phyloP scores from a whole-genome alignment of 371 early-diverging fungal genomes.

The Dichotomocladium elegans region DNA sequence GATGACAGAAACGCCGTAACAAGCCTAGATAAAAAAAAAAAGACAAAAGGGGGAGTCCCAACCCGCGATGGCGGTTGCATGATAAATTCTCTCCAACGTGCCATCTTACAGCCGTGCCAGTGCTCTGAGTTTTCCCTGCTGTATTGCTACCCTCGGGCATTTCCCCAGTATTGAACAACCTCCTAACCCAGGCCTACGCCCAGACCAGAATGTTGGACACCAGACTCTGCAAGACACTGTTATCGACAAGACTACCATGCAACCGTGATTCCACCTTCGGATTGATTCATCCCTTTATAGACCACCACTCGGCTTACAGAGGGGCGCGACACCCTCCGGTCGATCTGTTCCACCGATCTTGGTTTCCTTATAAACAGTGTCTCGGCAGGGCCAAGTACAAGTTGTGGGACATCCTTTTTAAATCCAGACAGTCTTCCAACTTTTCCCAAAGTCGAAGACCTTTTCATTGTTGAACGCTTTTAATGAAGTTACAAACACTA shows the following conservation, averaged over 20 bases:
- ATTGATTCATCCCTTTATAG: constrained; percentile 45
- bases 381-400: too few relatives aligned
- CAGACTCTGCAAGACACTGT: constrained; percentile 29
- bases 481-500: too few relatives aligned
- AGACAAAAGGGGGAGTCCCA: constrained; percentile 43
- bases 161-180: constrained; percentile 55
- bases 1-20: too few relatives aligned
- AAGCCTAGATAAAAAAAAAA: constrained; percentile 9
- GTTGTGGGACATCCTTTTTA: too few relatives aligned
- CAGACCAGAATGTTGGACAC: constrained; percentile 50
- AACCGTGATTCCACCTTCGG: constrained; percentile 36
- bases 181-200: constrained; percentile 36
- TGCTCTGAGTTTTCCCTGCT: constrained; percentile 62
- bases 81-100: constrained; percentile 48
- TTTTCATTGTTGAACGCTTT: too few relatives aligned
- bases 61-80: constrained; percentile 31
- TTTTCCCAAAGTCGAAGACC: too few relatives aligned
- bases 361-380: background rate
- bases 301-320: constrained; percentile 49
- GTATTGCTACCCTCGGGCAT: constrained; percentile 60
- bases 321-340: constrained; percentile 37
- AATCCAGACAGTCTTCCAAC: too few relatives aligned
- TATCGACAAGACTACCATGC: constrained; percentile 11
- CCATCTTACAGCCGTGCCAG: constrained; percentile 51
- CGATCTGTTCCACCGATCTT: background rate